These are phyloP conservation scores for Tilletia indica DNA, from an alignment of 1,284 basidiomycete genomes.

Conservation along the genomic window DNA sequence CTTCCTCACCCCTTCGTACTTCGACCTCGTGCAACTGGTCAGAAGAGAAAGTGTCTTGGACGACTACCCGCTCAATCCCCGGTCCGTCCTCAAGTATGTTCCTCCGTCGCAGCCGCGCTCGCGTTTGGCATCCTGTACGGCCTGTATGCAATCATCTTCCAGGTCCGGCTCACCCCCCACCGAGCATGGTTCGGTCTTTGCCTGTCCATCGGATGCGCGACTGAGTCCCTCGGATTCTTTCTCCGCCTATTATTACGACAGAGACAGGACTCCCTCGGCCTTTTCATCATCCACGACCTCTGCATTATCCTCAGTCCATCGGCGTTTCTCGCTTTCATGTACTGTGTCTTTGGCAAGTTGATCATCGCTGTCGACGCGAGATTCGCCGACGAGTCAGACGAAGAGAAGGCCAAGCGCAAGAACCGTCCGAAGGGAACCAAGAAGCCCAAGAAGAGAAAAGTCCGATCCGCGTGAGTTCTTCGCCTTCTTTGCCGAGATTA, in stretches of 20 bases:
- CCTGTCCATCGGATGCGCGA: not conserved
- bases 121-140: slow-evolving; percentile 1
- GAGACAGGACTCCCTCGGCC: not conserved
- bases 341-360: slow-evolving; percentile 11
- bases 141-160: slow-evolving; percentile 9
- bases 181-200: slow-evolving; percentile 9
- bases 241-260: not conserved
- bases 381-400: slow-evolving; percentile 8
- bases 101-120: not conserved
- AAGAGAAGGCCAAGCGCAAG: not conserved
- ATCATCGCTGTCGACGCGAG: slow-evolving; percentile 13
- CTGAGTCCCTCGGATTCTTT: slow-evolving; percentile 1
- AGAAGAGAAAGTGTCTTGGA: not conserved
- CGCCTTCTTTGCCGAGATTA: not conserved
- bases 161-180: slow-evolving; percentile 1
- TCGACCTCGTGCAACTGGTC: not conserved
- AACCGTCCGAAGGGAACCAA: not conserved
- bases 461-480: slow-evolving; percentile 10
- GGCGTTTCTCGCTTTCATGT: slow-evolving; percentile 2
- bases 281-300: slow-evolving; percentile 7
- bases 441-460: slow-evolving; percentile 11
- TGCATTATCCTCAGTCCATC: slow-evolving; percentile 9
- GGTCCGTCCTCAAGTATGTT: slow-evolving; percentile 1
- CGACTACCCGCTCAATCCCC: slow-evolving; percentile 3
- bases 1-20: not conserved